Base-by-base conservation (phyloP, 2,329 filamentous ascomycete species). In the Bipolaris zeicola region DNA sequence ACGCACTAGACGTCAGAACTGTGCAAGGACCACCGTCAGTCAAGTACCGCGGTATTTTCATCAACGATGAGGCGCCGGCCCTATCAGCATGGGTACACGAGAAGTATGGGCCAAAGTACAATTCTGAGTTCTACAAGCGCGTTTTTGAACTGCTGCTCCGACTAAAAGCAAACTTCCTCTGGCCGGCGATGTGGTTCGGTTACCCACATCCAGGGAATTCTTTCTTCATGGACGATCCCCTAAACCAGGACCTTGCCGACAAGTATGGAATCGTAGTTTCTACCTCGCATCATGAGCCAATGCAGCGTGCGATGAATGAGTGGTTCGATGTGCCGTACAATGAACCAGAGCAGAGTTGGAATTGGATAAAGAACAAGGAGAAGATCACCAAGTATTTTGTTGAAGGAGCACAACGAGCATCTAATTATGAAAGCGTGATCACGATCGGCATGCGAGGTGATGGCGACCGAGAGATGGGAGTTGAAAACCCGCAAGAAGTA, bases 191-290 rank as follows among this genome's bases (percentile, higher is more conserved):
- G 67, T 91, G 88, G 89, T 42, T 26, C 10, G 45, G 41, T 13
- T 22, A 33, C 2, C 50, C 50, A 8, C 31, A 43, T 1, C 50
- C 42, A 22, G 82, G 81, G 1, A 83, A 80, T 53, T 89, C 89
- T 78, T 89, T 90, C 65, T 84, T 87, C 68, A 81, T 88, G 2
- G 89, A 91, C 58, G 88, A 91, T 68, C 78, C 83, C 2, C 78
- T 81, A 20, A 90, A 87, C 63, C 86, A 89, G 65, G 83, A 85
- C 0, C 78, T 89, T 2, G 87, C 88, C 0, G 86, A 91, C 64
- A 87, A 87, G 10, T 90, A 85, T 71, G 88, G 87, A 41, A 85
- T 91, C 50, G 87, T 90, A 1, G 83, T 91, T 65, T 87, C 87
- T 1, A 88, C 85, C 5, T 88, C 84, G 10, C 89, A 91, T 72